Evolutionary conservation across 371 early-diverging fungal species (phyloP).

Genomic region (Circinella umbellata): DNA sequence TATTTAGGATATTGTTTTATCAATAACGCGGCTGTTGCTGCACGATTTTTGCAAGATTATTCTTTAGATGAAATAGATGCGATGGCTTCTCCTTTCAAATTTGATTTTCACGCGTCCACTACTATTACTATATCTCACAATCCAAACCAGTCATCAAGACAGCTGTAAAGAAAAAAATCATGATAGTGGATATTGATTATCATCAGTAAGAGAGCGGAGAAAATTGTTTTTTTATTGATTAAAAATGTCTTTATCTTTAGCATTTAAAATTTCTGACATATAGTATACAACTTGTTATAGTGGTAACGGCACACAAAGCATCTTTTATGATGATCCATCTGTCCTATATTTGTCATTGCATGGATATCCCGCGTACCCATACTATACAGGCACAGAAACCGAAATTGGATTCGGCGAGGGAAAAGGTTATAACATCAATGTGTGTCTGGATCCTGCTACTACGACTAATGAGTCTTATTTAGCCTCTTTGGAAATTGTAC

Average conservation of each 20-base stretch:
- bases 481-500: conserved; percentile 32
- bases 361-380: conserved; percentile 56
- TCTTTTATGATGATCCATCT: conserved; percentile 65
- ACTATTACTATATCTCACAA: not conserved
- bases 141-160: not conserved
- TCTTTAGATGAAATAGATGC: conserved; percentile 34
- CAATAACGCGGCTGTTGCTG: conserved; percentile 64
- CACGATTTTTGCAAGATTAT: conserved; percentile 61
- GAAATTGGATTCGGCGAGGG: conserved; percentile 64
- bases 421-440: conserved; percentile 70
- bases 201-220: conserved; percentile 55
- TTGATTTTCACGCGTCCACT: conserved; percentile 1
- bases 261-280: no score
- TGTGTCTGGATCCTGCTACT: conserved; percentile 60
- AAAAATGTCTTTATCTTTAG: no score
- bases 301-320: conserved; percentile 77
- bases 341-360: conserved; percentile 66
- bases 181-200: conserved; percentile 65
- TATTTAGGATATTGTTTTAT: conserved; percentile 54
- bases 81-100: conserved; percentile 19
- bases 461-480: conserved; percentile 56
- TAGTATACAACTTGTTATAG: conserved; percentile 22
- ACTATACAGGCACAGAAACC: conserved; percentile 62
- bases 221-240: no score
- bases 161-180: conserved; percentile 42